Conservation (phyloP, 1,284 basidiomycete genomes). For the Pyrrhoderma lamaoense region DNA sequence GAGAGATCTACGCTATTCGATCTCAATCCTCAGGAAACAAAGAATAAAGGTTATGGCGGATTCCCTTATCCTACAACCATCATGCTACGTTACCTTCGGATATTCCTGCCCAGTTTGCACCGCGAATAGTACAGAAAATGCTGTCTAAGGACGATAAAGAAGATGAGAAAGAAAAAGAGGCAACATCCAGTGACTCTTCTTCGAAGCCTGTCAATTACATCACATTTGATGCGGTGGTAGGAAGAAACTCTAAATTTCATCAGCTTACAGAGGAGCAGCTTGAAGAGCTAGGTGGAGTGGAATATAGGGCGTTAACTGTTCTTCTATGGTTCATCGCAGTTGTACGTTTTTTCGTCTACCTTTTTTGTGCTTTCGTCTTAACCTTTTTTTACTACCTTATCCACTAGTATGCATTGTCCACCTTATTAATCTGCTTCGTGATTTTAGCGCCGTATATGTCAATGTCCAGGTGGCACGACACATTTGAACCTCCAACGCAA, state of each 20-base stretch:
- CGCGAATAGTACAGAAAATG: slow-evolving; percentile 60
- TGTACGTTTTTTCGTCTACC: slow-evolving; percentile 32
- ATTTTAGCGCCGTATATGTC: slow-evolving; percentile 77
- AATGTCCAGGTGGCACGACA: slow-evolving; percentile 39
- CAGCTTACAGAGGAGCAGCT: slow-evolving; percentile 75
- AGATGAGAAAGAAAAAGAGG: slow-evolving; percentile 14
- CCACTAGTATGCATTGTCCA: slow-evolving; percentile 69
- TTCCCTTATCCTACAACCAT: slow-evolving; percentile 80
- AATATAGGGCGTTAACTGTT: slow-evolving; percentile 83
- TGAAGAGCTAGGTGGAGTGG: slow-evolving; percentile 90
- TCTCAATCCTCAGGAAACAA: slow-evolving; percentile 9
- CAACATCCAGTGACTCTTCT: slow-evolving; percentile 30
- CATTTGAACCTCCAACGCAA: slow-evolving; percentile 51
- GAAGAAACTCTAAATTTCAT: slow-evolving; percentile 84
- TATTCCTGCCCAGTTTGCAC: slow-evolving; percentile 51
- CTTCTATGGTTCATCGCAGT: slow-evolving; percentile 69
- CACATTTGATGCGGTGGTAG: slow-evolving; percentile 78
- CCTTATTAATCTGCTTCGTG: slow-evolving; percentile 61
- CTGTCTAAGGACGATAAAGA: slow-evolving; percentile 42
- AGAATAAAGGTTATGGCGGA: slow-evolving; percentile 63
- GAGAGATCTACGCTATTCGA: not conserved
- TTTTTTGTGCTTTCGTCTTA: slow-evolving; percentile 20
- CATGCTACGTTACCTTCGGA: slow-evolving; percentile 37
- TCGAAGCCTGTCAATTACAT: slow-evolving; percentile 70
- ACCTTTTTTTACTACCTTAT: slow-evolving; percentile 17